These are phyloP conservation scores for Cokeromyces recurvatus DNA, from an alignment of 371 early-diverging fungal genomes.

Conservation along the genomic window DNA sequence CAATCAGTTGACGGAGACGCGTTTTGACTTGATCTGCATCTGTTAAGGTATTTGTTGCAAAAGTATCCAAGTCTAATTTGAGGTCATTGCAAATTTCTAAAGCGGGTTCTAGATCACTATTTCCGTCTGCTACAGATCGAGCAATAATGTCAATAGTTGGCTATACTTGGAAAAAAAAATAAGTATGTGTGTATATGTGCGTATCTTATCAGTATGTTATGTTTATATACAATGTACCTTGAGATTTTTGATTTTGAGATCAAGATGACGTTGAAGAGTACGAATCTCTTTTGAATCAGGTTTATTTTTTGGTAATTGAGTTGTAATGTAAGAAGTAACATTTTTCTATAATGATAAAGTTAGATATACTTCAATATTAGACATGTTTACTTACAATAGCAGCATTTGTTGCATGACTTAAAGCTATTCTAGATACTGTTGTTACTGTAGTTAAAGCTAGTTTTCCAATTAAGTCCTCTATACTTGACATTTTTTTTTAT, in stretches of 20 bases:
- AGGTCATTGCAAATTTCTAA: slow-evolving; percentile 58
- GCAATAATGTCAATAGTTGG: slow-evolving; percentile 73
- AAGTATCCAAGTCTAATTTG: slow-evolving; percentile 50
- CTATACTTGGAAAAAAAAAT: slow-evolving; percentile 30
- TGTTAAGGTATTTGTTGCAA: slow-evolving; percentile 26
- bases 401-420: slow-evolving; percentile 63
- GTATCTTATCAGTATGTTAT: no score
- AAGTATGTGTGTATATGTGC: slow-evolving; percentile 15
- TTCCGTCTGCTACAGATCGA: slow-evolving; percentile 61
- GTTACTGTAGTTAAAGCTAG: slow-evolving; percentile 65
- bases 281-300: slow-evolving; percentile 26
- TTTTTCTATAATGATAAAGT: slow-evolving; percentile 31
- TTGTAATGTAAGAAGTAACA: slow-evolving; percentile 51
- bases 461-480: slow-evolving; percentile 66
- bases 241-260: slow-evolving; percentile 39
- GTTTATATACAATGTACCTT: no score
- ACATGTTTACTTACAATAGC: slow-evolving; percentile 49
- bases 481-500: slow-evolving; percentile 20
- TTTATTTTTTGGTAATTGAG: slow-evolving; percentile 34
- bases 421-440: slow-evolving; percentile 71
- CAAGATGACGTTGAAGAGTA: slow-evolving; percentile 37
- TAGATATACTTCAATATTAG: not conserved
- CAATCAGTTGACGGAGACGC: slow-evolving; percentile 44
- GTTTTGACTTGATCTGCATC: slow-evolving; percentile 22
- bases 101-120: slow-evolving; percentile 56